Evolutionary conservation across 176 grass and related monocot genomes (phyloP).

Genomic region (sorghum (Sorghum bicolor)): Sorghum_bicolor_NCBIv3 NC_012876.2:58156001-58156500

Average conservation of each 20-base stretch:
- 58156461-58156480: conserved; percentile 37
- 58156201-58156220: not conserved
- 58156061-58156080: conserved; percentile 89
- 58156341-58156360: no score
- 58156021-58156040: conserved; percentile 78
- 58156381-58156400: not conserved
- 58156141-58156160: conserved; percentile 32
- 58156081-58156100: conserved; percentile 75
- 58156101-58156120: conserved; percentile 96
- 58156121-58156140: conserved; percentile 85
- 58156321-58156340: not conserved
- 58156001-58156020: conserved; percentile 38
- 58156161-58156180: not conserved
- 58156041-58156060: conserved; percentile 67
- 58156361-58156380: no score
- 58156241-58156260: not conserved
- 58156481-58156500: no score
- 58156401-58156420: conserved; percentile 17
- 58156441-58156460: conserved; percentile 10
- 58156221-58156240: not conserved
- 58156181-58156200: not conserved
- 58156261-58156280: not conserved
- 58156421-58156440: not conserved
- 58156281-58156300: not conserved
- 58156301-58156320: conserved; percentile 6